Percentiles rank a stretch among this genome's conserved stretches.
Conservation (phyloP, 208 protist genomes). For the Crithidia expoeki region DNA sequence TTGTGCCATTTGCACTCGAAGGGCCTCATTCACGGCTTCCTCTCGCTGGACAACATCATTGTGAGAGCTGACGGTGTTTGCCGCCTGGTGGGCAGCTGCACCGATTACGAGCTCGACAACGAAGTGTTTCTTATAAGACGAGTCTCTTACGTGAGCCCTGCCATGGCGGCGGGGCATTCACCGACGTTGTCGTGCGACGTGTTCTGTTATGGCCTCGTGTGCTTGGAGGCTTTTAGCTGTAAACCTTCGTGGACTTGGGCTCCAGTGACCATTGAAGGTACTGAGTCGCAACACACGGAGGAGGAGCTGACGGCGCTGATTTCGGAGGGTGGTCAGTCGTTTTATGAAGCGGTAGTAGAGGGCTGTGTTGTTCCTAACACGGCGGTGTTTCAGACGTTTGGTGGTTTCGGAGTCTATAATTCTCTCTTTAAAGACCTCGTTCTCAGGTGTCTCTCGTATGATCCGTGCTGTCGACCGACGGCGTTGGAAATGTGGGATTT, state of each 20-base stretch:
- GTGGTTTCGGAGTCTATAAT: background rate
- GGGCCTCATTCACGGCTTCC: conserved; percentile 57
- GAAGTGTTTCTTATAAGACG: conserved; percentile 32
- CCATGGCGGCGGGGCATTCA: conserved; percentile 50
- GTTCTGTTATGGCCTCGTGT: conserved; percentile 60
- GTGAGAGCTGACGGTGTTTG: conserved; percentile 56
- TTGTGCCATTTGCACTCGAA: conserved; percentile 59
- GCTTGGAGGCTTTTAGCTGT: conserved; percentile 54
- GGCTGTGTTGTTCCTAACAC: conserved; percentile 11
- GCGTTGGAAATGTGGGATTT: too few species aligned
- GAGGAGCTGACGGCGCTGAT: conserved; percentile 15
- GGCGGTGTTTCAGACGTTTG: background rate
- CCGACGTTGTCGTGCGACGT: conserved; percentile 57
- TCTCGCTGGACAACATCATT: conserved; percentile 73
- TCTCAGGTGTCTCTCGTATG: background rate
- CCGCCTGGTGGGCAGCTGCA: conserved; percentile 61
- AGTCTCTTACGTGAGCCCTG: conserved; percentile 71
- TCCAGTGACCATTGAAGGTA: background rate
- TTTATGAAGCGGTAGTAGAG: conserved; percentile 7
- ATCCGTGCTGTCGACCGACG: too few species aligned
- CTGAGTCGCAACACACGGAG: background rate
- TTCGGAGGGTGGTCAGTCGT: conserved; percentile 1
- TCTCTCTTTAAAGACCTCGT: background rate
- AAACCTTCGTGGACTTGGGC: conserved; percentile 24
- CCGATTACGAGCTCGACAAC: conserved; percentile 2